Percentiles rank a stretch among this genome's conserved stretches.
Conservation (phyloP, 805 yeast species). For the Torulaspora gathmanii region DNA sequence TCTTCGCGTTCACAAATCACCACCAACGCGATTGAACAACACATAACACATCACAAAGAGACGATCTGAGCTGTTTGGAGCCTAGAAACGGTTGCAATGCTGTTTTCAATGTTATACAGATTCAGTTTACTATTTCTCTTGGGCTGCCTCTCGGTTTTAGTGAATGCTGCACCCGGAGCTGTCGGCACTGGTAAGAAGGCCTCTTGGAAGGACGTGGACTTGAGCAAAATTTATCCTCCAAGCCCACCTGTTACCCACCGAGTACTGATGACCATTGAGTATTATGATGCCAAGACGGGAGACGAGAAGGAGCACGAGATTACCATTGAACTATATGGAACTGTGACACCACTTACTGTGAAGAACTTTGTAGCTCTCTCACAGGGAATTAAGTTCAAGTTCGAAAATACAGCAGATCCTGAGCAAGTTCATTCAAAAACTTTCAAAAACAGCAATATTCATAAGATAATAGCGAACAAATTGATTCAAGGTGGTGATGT, state of each 20-base stretch:
- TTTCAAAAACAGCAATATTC: slow-evolving; percentile 62
- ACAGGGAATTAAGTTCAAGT: slow-evolving; percentile 38
- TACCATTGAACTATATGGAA: slow-evolving; percentile 60
- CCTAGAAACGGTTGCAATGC: background rate
- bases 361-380: slow-evolving; percentile 53
- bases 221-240: slow-evolving; percentile 26
- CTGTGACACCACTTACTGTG: slow-evolving; percentile 59
- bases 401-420: slow-evolving; percentile 28
- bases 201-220: slow-evolving; percentile 13
- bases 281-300: slow-evolving; percentile 18
- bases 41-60: background rate
- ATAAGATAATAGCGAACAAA: slow-evolving; percentile 65
- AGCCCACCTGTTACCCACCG: slow-evolving; percentile 34
- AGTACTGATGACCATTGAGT: slow-evolving; percentile 27
- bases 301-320: slow-evolving; percentile 32
- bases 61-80: background rate
- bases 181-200: slow-evolving; percentile 4
- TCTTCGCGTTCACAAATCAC: background rate
- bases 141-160: slow-evolving; percentile 5
- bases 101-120: slow-evolving; percentile 1
- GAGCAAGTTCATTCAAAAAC: slow-evolving; percentile 31
- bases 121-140: background rate
- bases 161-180: slow-evolving; percentile 6
- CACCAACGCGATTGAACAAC: background rate
- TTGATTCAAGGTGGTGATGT: slow-evolving; percentile 90